Conservation (phyloP, 331 rosid genomes). For the Telfairia occidentalis region DNA sequence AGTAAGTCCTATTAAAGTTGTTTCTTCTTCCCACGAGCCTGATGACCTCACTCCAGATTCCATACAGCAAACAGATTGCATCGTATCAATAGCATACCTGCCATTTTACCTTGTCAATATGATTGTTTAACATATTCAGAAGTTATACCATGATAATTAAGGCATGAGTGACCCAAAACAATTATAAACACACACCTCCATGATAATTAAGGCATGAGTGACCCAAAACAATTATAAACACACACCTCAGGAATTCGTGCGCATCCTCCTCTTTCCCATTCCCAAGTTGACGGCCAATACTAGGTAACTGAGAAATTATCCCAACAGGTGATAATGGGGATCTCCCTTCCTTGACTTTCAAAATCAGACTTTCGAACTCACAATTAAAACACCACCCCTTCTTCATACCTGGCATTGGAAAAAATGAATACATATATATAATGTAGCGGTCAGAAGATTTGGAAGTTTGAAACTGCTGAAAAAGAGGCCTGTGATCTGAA, state of each 20-base stretch:
- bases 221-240: not conserved
- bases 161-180: not conserved
- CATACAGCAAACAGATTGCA: conserved; percentile 76
- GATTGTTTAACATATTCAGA: conserved; percentile 3
- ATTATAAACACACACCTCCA: not conserved
- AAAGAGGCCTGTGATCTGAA: conserved; percentile 10
- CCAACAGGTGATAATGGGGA: conserved; percentile 61
- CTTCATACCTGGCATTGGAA: conserved; percentile 46
- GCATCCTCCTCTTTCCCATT: conserved; percentile 96
- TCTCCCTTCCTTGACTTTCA: conserved; percentile 55
- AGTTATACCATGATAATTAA: not conserved
- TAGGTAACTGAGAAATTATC: conserved; percentile 64
- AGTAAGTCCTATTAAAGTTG: conserved; percentile 65
- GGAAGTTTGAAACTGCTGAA: not conserved
- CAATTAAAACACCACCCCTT: conserved; percentile 77
- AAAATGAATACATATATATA: not conserved
- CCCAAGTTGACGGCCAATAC: conserved; percentile 72
- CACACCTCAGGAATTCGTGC: conserved; percentile 83
- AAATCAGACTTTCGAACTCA: conserved; percentile 70
- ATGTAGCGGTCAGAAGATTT: not conserved
- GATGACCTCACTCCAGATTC: conserved; percentile 48
- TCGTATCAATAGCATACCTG: conserved; percentile 76
- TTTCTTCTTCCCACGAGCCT: conserved; percentile 52
- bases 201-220: not conserved
- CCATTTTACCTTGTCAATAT: not conserved